Evolutionary conservation across 169 alveolate species (phyloP), one percentile per base, ranked within the genome.

Genomic region (Plasmodium relictum): DNA sequence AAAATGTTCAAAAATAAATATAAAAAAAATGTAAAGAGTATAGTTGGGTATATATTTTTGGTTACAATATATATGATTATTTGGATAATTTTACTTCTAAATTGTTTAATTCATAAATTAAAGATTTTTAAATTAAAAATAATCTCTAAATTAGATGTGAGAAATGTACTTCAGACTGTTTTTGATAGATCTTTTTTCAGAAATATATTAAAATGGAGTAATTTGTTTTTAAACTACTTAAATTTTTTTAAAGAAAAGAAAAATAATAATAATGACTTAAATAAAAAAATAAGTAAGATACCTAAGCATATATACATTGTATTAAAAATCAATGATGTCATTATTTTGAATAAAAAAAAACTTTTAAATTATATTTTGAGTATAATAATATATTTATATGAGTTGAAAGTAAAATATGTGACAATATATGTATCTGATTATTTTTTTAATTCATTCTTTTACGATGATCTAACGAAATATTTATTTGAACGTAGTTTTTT

Each of bases 301-400:
- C 89, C 89, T 45, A 76, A 76, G 42, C 89, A 76, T 52, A 31
- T 76, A 14, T 76, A 76, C 31, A 76, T 76, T 48, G 69, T 76
- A 8, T 48, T 76, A n/a, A 76, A 76, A 76, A 56, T 44, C 16
- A 76, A 39, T 24, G 89, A 76, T 48, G 42, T 76, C 45, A 37
- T 76, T 45, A 76, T 76, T n/a, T 42, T 76, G 14, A 26, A 58
- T 14, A 58, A 66, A 20, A 65, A 16, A 3, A 76, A 76, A 76
- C 48, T 76, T 31, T 12, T 70, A 22, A 41, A 68, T 22, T 65
- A 76, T 58, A 37, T 76, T 8, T 24, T 76, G 14, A 66, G 63
- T 50, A 76, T 76, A 45, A 18, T 68, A 24, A 65, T 63, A 20
- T 76, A 39, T 22, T 44, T 76, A 24, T 76, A 76, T 50, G 89